Base-by-base conservation (phyloP, 2,329 filamentous ascomycete genomes). In the Elsinoe batatas region DNA sequence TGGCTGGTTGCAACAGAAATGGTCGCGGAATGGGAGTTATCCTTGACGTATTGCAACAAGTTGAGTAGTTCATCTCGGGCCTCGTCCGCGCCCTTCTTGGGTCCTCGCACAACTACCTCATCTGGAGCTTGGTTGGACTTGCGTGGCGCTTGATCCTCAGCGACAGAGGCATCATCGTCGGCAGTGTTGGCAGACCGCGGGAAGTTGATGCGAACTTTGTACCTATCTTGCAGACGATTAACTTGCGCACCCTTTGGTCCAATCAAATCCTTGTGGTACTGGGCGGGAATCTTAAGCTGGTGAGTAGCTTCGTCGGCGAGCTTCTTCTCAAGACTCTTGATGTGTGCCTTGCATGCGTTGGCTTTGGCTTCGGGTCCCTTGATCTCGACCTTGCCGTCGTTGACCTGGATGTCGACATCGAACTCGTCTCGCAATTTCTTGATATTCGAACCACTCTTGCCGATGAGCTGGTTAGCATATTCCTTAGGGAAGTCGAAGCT, bases 301-400 rank as follows among this genome's bases (percentile, higher is more conserved):
- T 95, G 85, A 1, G 85, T 95, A 4, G 87, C 83, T 74, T 98
- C 93, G 64, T 98, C 93, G 54, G 94, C 90, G 64, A 95, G 80
- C 68, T 87, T 87, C 69, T 87, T 89, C 38, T 81, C 85, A 61
- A 96, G 75, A 37, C 83, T 79, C 60, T 84, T 76, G 62, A 98
- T 96, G 66, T 95, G 84, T 37, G 83, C 75, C 70, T 87, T 93
- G 61, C 88, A 89, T 50, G 83, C 82, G 69, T 95, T 90, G 1
- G 91, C 89, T 78, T 97, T 97, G 51, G 89, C 88, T 74, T 94
- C 88, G 50, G 93, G 91, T 22, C 94, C 93, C 76, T 94, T 96
- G 63, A 98, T 82, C 71, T 95, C 89, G 50, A 97, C 89, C 72
- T 91, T 91, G 62, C 93, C 93, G 64, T 96, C 88, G 62, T 94